Percentiles rank a stretch among this genome's conserved stretches.
Evolutionary conservation across 306 rosid species (phyloP).

Genomic region (Hippophae gyantsensis): DNA sequence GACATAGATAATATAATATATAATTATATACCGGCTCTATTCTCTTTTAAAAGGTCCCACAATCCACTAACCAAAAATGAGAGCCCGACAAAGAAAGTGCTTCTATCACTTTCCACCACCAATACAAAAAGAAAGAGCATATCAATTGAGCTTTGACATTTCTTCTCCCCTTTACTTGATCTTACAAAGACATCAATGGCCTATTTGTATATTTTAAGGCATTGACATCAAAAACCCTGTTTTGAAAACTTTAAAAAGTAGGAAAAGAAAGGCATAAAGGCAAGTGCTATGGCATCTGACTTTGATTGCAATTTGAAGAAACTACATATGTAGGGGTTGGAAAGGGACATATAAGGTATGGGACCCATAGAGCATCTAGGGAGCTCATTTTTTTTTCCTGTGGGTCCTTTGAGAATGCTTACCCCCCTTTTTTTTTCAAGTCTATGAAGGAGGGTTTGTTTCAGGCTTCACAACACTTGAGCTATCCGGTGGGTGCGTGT

Average conservation of each 20-base stretch:
- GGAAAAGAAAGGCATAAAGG: constrained; percentile 33
- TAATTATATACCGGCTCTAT: constrained; percentile 33
- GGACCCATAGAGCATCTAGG: constrained; percentile 37
- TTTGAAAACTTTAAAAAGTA: constrained; percentile 54
- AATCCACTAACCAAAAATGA: constrained; percentile 50
- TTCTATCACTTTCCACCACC: constrained; percentile 78
- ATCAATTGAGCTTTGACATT: constrained; percentile 66
- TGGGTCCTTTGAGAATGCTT: constrained; percentile 25
- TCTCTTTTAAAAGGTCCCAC: constrained; percentile 68
- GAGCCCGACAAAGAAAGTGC: constrained; percentile 50
- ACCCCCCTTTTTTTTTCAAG: constrained; percentile 9
- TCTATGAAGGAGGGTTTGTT: constrained; percentile 66
- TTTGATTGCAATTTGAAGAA: constrained; percentile 70
- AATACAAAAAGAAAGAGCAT: constrained; percentile 46
- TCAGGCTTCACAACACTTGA: constrained; percentile 74
- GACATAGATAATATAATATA: constrained; percentile 4
- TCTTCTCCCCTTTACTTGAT: constrained; percentile 44
- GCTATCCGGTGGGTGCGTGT: constrained; percentile 73
- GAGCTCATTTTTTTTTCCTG: constrained; percentile 9
- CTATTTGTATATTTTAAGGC: constrained; percentile 40
- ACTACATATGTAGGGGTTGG: constrained; percentile 36
- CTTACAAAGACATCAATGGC: constrained; percentile 41
- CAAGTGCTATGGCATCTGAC: constrained; percentile 77
- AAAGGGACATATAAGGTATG: constrained; percentile 32
- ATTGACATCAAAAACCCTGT: constrained; percentile 55